Evolutionary conservation across 2,329 filamentous ascomycete genomes (phyloP), one percentile per base, ranked within the genome.

Genomic region (Hymenotorrendiella dingleyae): DNA sequence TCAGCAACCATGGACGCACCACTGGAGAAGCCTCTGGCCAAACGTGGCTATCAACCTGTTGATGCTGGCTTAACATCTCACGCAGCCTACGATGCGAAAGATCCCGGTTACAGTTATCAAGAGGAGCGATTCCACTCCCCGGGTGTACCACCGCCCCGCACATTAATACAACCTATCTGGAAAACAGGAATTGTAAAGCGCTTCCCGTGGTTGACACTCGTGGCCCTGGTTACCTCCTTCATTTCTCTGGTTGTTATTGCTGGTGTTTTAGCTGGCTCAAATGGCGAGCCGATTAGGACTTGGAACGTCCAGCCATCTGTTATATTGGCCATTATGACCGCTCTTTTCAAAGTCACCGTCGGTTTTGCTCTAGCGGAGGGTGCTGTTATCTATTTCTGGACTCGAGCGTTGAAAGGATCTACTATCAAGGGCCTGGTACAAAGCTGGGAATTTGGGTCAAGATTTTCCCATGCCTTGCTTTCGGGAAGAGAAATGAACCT

Each of bases 271-370:
- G 38, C 43, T 2, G 16, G 36, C 17, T 50, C 47, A 6, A 40
- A 50, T 36, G 30, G 40, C 10, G n/a, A 35, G 26, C 38, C 37
- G 21, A 36, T 45, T 3, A 10, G 27, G 8, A 11, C 32, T 6
- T 48, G 46, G 46, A 40, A 20, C 3, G 11, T 51, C 4, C 44
- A 38, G 3, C 48, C 48, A 3, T 40, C 48, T 0, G 48, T 51
- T 7, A 44, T 44, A 10, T 42, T 51, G 12, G 46, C 48, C 11
- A 36, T 49, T 4, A 35, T 38, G n/a, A 45, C 39, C 6, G 38
- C 48, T 2, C 19, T 36, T 5, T 35, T 37, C 6, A 51, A 51
- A 20, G 33, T 51, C 20, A 28, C 40, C 8, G 14, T 38, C 4
- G 40, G 28, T 8, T 47, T 32, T 26, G 46, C 48, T 1, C 40